Conservation (phyloP, 352 stramenopile genomes). For the Globisporangium apiculatum region DNA sequence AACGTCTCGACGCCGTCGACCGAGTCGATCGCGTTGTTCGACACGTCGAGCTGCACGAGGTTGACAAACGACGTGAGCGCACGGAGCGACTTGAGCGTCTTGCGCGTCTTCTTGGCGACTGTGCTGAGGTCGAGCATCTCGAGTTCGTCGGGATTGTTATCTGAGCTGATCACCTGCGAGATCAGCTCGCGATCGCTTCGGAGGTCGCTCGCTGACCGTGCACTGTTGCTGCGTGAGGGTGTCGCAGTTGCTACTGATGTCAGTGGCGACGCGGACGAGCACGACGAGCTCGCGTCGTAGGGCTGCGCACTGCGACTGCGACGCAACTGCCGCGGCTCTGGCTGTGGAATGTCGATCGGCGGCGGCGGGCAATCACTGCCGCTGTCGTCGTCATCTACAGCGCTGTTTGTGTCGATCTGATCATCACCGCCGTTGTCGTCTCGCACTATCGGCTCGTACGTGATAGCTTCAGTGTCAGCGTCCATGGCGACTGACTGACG, state of each 20-base stretch:
- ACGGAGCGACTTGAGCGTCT: constrained; percentile 50
- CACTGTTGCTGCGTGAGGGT: constrained; percentile 9
- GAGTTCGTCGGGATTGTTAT: constrained; percentile 17
- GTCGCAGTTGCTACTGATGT: constrained; percentile 1
- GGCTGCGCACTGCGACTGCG: constrained; percentile 3
- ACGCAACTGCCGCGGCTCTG: neutral
- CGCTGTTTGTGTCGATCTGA: neutral
- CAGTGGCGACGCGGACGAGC: neutral
- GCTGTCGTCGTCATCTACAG: neutral
- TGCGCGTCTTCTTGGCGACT: constrained; percentile 37
- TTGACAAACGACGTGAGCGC: constrained; percentile 38
- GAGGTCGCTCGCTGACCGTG: constrained; percentile 21
- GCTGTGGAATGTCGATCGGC: constrained; percentile 6
- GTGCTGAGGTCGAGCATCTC: constrained; percentile 40
- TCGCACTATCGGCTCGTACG: neutral
- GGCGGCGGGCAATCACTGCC: constrained; percentile 2
- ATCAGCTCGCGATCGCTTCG: constrained; percentile 36
- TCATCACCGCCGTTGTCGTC: neutral
- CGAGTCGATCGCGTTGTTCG: constrained; percentile 51
- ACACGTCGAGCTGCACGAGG: constrained; percentile 48
- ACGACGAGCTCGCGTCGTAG: constrained; percentile 1
- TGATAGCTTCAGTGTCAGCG: neutral
- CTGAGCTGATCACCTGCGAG: constrained; percentile 22
- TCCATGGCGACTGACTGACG: neutral
- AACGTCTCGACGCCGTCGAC: constrained; percentile 57